Evolutionary conservation across 805 yeast genomes (phyloP).

Genomic region (Tetrapisispora namnaoensis): DNA sequence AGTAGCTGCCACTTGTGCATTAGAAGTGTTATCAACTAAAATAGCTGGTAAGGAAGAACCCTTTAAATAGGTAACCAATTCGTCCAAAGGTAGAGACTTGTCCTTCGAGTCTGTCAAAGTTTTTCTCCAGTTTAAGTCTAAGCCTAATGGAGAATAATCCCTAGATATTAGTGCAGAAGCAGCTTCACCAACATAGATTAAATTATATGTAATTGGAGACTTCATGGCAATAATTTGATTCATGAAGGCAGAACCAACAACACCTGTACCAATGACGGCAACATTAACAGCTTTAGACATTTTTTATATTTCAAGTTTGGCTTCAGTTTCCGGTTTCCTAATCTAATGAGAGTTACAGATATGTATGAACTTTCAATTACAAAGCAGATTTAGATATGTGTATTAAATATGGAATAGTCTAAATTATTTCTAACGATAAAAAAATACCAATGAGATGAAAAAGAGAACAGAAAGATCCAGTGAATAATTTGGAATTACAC

Average conservation of each 20-base stretch:
- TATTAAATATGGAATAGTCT: no score
- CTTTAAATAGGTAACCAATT: conserved; percentile 52
- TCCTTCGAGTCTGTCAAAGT: conserved; percentile 37
- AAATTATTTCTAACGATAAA: no score
- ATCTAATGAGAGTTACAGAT: background rate
- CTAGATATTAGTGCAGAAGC: conserved; percentile 55
- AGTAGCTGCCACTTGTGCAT: conserved; percentile 59
- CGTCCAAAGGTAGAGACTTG: conserved; percentile 43
- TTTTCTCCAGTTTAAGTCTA: conserved; percentile 44
- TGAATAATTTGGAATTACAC: no score
- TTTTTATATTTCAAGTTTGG: conserved; percentile 3
- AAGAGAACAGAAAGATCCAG: no score
- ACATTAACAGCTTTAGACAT: conserved; percentile 52
- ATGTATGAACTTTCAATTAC: background rate
- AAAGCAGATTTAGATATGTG: no score
- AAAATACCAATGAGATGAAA: no score
- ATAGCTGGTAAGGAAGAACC: conserved; percentile 67
- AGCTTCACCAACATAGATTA: conserved; percentile 72
- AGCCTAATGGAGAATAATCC: conserved; percentile 62
- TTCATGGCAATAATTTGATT: conserved; percentile 62
- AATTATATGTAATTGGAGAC: conserved; percentile 58
- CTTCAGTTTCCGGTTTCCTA: background rate
- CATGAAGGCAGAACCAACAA: conserved; percentile 88
- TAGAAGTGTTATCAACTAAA: conserved; percentile 90
- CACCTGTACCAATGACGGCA: conserved; percentile 82